Evolutionary conservation across 371 early-diverging fungal genomes (phyloP), one percentile per base, ranked within the genome.

Genomic region (Caulochytrium protostelioides): DNA sequence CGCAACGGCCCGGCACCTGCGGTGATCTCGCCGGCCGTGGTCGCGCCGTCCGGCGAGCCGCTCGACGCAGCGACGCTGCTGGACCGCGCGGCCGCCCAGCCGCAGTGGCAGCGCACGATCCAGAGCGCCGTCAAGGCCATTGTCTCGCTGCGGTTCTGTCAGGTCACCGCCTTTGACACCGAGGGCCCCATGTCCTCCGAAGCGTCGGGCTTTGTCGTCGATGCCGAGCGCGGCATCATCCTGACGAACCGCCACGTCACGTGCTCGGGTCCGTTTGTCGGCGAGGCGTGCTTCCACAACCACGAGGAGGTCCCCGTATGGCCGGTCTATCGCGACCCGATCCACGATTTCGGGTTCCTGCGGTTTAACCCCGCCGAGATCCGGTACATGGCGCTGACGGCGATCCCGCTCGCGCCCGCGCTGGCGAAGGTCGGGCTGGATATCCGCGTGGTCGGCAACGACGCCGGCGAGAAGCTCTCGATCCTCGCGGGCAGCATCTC

Each of bases 141-240:
- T 39, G 83, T 89, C 3, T 76, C 81, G 10, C 79, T 90, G 36
- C 67, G 76, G 34, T 75, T 76, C 13, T 74, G 68, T 24, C 79
- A 81, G 44, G 76, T 79, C 30, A 57, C 76, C 15, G 65, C 79
- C 17, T 79, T 90, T 34, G 91, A 90, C 52, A 85, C 87, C 0
- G 86, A 90, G 48, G 61, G 65, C 13, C 70, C 84, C 22, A 79
- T 76, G 30, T 68, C 63, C 24, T 54, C 52, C 38, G 37, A 38
- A 22, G 89, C 94, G 1, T 76, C 92, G 6, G 94, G 94, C 8
- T 91, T 91, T 49, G 74, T 94, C 8, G 90, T 94, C 1, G 91
- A 94, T 44, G 79, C 77, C 4, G 42, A 68, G 39, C 62, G 60
- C 2, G 94, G 87, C 9, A 64, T 90, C 24, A 80, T 90, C 31